Conservation (phyloP, 1,284 basidiomycete genomes). For the Ustilago hordei region DNA sequence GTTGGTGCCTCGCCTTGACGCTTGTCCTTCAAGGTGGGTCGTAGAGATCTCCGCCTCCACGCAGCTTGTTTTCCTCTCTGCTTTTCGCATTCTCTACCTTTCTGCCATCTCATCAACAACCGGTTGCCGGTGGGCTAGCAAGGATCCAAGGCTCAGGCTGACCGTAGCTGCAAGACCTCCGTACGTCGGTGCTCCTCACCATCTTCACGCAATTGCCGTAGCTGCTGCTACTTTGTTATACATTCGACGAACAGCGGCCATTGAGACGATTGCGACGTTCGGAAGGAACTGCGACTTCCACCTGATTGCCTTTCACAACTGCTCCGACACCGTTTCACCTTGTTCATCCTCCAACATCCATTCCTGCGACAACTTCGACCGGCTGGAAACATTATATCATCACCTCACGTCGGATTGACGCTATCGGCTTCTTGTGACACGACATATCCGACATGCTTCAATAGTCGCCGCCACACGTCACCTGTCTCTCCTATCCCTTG, state of each 20-base stretch:
- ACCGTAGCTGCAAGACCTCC: too few species aligned
- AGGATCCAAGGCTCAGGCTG: neutral
- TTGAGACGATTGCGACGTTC: too few species aligned
- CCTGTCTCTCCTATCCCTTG: neutral
- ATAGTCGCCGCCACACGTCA: constrained; percentile 4
- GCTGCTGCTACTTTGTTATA: neutral
- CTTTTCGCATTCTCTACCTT: neutral
- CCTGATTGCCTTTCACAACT: too few species aligned
- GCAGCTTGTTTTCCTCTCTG: neutral
- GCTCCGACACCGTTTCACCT: too few species aligned
- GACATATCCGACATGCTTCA: constrained; percentile 16
- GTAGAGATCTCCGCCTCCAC: constrained; percentile 1
- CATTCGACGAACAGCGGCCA: too few species aligned
- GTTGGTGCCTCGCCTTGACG: neutral
- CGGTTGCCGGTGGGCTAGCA: neutral
- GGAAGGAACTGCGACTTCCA: too few species aligned
- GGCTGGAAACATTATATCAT: neutral
- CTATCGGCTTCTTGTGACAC: neutral
- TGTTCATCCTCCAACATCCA: neutral
- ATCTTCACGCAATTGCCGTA: neutral
- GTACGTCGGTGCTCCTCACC: neutral
- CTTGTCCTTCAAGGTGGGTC: neutral
- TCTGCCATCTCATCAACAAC: neutral
- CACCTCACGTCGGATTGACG: neutral
- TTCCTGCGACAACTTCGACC: neutral